Evolutionary conservation across 805 yeast genomes (phyloP).

Genomic region (Ogataea minuta): DNA sequence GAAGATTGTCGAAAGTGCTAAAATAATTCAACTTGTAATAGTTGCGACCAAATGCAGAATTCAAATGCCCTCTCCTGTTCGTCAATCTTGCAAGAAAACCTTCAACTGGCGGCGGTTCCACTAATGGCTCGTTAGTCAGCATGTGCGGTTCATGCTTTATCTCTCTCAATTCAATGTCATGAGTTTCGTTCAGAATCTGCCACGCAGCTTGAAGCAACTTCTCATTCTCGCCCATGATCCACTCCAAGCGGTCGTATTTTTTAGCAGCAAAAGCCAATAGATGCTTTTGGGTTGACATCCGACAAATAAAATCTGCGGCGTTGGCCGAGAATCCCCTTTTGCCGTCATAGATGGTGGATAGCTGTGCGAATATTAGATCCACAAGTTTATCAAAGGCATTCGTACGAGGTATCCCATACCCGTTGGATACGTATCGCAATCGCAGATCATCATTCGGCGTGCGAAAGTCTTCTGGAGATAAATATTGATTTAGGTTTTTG

Average conservation of each 20-base stretch:
- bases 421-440: slow-evolving; percentile 13
- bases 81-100: slow-evolving; percentile 70
- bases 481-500: slow-evolving; percentile 14
- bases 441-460: neutral
- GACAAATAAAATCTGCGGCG: slow-evolving; percentile 16
- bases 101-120: slow-evolving; percentile 75
- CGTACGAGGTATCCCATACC: slow-evolving; percentile 27
- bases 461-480: slow-evolving; percentile 10
- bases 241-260: slow-evolving; percentile 72
- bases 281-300: slow-evolving; percentile 27
- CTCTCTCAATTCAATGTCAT: slow-evolving; percentile 61
- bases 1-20: slow-evolving; percentile 56
- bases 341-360: slow-evolving; percentile 5
- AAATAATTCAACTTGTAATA: slow-evolving; percentile 60
- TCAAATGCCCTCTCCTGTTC: slow-evolving; percentile 44
- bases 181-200: slow-evolving; percentile 43
- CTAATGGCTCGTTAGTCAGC: slow-evolving; percentile 26
- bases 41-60: slow-evolving; percentile 31
- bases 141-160: slow-evolving; percentile 39
- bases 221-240: slow-evolving; percentile 51
- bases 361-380: slow-evolving; percentile 35
- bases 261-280: slow-evolving; percentile 50
- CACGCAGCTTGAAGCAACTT: slow-evolving; percentile 42
- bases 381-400: slow-evolving; percentile 39
- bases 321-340: slow-evolving; percentile 4